Evolutionary conservation across 2,329 filamentous ascomycete genomes (phyloP).

Genomic region (Macroventuria anomochaeta): DNA sequence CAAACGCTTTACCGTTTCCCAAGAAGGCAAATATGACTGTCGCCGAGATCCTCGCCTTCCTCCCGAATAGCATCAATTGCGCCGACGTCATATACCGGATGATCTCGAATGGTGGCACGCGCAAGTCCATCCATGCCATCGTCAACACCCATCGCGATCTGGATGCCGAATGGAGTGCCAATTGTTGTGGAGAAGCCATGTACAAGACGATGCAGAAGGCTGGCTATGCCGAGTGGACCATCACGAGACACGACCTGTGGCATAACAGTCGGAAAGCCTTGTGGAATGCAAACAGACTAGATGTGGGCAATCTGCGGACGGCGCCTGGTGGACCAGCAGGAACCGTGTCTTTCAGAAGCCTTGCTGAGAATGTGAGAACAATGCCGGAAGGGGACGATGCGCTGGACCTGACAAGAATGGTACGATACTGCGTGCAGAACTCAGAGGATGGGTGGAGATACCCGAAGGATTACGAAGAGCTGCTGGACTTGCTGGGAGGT

Average conservation of each 20-base stretch:
- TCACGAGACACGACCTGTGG: slow-evolving; percentile 20
- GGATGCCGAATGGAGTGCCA: slow-evolving; percentile 11
- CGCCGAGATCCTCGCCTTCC: slow-evolving; percentile 32
- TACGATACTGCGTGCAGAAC: slow-evolving; percentile 25
- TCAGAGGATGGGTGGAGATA: slow-evolving; percentile 27
- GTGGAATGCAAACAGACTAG: slow-evolving; percentile 21
- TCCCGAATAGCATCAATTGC: slow-evolving; percentile 31
- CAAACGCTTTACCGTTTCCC: slow-evolving; percentile 24
- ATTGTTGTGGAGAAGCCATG: slow-evolving; percentile 22
- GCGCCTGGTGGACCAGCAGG: not conserved
- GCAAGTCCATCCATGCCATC: slow-evolving; percentile 20
- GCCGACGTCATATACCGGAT: slow-evolving; percentile 33
- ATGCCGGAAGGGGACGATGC: slow-evolving; percentile 29
- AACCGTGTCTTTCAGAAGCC: slow-evolving; percentile 25
- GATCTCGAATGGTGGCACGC: slow-evolving; percentile 27
- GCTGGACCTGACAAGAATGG: slow-evolving; percentile 34
- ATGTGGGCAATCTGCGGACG: not conserved
- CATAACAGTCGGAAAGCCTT: not conserved
- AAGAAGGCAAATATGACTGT: slow-evolving; percentile 23
- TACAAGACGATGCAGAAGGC: slow-evolving; percentile 28
- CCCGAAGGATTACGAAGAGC: slow-evolving; percentile 26
- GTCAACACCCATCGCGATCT: slow-evolving; percentile 26
- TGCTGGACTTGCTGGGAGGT: slow-evolving; percentile 21
- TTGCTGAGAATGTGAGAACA: slow-evolving; percentile 22
- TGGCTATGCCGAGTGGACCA: slow-evolving; percentile 27